Conservation (phyloP, 495 filamentous ascomycete species). For the Xylaria curta region DNA sequence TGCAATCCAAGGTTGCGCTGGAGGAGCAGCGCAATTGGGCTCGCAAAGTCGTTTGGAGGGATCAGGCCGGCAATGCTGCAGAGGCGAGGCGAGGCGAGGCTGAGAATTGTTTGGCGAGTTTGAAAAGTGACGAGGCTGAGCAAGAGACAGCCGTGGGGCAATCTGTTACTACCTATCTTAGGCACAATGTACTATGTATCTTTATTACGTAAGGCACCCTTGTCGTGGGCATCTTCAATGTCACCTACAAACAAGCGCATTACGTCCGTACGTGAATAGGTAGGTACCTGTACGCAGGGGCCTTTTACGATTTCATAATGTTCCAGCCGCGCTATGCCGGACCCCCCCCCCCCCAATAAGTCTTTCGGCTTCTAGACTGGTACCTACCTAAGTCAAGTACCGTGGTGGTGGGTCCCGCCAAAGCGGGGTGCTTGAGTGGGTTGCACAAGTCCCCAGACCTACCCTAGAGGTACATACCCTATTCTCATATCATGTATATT, state of each 20-base stretch:
- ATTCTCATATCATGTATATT: background rate
- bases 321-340: background rate
- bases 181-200: background rate
- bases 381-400: background rate
- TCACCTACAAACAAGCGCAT: background rate
- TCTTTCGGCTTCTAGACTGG: background rate
- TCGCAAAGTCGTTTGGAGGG: background rate
- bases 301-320: background rate
- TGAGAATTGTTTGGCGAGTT: slow-evolving; percentile 20
- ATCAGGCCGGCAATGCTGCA: background rate
- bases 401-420: background rate
- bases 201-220: background rate
- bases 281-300: background rate
- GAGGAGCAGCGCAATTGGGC: background rate
- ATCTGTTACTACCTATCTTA: background rate
- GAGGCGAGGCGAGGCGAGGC: slow-evolving; percentile 21
- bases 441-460: background rate
- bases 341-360: background rate
- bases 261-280: background rate
- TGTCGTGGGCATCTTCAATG: background rate
- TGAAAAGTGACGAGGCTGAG: slow-evolving; percentile 25
- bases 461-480: slow-evolving; percentile 5
- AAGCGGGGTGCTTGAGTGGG: background rate
- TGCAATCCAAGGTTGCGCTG: background rate
- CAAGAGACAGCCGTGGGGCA: slow-evolving; percentile 3